These are phyloP conservation scores for Trichothecium sympodiale DNA, from an alignment of 2,329 filamentous ascomycete species.

Conservation along the genomic window DNA sequence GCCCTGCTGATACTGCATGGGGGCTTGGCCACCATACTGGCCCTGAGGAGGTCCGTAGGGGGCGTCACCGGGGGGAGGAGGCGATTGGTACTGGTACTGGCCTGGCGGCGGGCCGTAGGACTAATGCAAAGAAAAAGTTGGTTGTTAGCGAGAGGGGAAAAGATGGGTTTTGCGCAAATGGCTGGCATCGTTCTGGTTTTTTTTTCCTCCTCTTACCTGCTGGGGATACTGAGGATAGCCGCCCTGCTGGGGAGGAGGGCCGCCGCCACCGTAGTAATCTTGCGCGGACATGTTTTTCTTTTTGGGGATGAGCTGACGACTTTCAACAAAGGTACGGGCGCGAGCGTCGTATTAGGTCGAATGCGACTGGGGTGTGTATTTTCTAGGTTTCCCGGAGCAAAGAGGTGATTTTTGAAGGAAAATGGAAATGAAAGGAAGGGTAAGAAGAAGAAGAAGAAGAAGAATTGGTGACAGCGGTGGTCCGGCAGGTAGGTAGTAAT, in stretches of 20 bases:
- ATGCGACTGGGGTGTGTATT: too few species aligned
- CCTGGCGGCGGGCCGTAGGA: slow-evolving; percentile 18
- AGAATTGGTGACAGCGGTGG: too few species aligned
- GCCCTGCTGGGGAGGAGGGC: slow-evolving; percentile 10
- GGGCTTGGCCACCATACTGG: slow-evolving; percentile 17
- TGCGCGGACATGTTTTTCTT: slow-evolving; percentile 32
- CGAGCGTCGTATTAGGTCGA: not conserved
- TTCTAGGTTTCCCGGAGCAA: too few species aligned
- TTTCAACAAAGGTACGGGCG: too few species aligned
- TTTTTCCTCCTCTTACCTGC: slow-evolving; percentile 25
- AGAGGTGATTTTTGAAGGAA: too few species aligned
- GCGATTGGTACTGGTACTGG: slow-evolving; percentile 16
- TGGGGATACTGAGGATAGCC: slow-evolving; percentile 29
- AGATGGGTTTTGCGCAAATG: not conserved
- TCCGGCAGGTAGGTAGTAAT: not conserved
- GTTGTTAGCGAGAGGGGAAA: too few species aligned
- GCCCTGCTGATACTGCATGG: slow-evolving; percentile 32
- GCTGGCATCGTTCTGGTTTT: not conserved
- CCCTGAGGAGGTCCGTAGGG: slow-evolving; percentile 1
- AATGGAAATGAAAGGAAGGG: not conserved
- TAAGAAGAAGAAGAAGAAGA: not conserved
- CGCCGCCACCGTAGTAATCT: slow-evolving; percentile 26
- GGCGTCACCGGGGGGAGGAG: not conserved
- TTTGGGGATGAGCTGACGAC: too few species aligned
- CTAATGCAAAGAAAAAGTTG: too few species aligned